Base-by-base conservation (phyloP, 305 asterid genomes). In the Fraxinus greggii region DNA sequence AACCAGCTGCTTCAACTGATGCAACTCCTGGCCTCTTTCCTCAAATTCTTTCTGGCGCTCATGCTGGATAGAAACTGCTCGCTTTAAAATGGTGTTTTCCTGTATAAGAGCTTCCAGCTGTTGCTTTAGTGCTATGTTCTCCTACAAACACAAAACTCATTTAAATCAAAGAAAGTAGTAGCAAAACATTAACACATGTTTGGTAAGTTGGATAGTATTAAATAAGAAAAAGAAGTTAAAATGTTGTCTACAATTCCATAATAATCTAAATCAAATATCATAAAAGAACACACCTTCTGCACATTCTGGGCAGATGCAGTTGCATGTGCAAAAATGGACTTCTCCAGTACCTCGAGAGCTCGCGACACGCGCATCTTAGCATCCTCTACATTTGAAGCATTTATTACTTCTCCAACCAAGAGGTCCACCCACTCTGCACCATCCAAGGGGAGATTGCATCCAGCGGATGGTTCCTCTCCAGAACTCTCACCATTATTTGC, bases 361-460 rank as follows among this genome's bases (percentile, higher is more conserved):
- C 84, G 90, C 13, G 98, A 91, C 82, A 95, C 91, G 56, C 98
- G 98, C 80, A 89, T 92, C 91, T 91, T 94, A 83, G 99, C 99
- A 81, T 94, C 99, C 81, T 94, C 94, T 61, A 94, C 86, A 83
- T 89, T 88, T 54, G 93, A 81, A 36, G 98, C 95, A 88, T 86
- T 94, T 79, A 85, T 79, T 76, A 94, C 95, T 86, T 94, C 98
- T 78, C 94, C 87, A 75, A 94, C 97, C 89, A 95, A 89, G 63
- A 93, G 97, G 80, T 95, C 99, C 80, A 93, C 98, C 99, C 99
- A 95, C 86, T 91, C 97, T 10, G 94, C 89, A 78, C 94, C 94
- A 72, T 87, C 91, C 81, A 81, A 83, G 79, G 93, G 92, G 72
- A 86, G 86, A 61, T 83, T 90, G 85, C 85, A 84, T 26, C 84